Percentiles rank a stretch among this genome's conserved stretches.
Conservation (phyloP, 768 basidiomycete genomes). For the Dioszegia hungarica region DNA sequence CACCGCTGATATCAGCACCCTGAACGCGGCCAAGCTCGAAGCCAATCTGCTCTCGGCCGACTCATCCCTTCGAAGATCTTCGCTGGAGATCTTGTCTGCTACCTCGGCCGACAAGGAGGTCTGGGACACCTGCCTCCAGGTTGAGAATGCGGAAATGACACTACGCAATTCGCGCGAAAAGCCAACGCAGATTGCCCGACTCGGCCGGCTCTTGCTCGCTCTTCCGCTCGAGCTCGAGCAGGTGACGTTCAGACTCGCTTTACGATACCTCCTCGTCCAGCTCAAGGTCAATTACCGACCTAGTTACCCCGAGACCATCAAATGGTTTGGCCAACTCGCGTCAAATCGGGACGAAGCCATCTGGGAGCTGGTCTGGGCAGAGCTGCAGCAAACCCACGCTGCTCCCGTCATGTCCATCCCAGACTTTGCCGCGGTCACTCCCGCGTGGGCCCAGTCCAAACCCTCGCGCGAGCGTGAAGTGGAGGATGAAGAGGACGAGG, state of each 20-base stretch:
- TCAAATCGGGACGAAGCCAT: slow-evolving; percentile 63
- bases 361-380: slow-evolving; percentile 66
- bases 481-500: slow-evolving; percentile 36
- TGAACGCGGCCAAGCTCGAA: slow-evolving; percentile 52
- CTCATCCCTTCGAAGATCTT: slow-evolving; percentile 59
- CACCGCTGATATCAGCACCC: neutral
- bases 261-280: slow-evolving; percentile 56
- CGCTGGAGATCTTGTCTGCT: slow-evolving; percentile 52
- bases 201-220: slow-evolving; percentile 52
- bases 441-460: neutral
- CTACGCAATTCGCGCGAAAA: slow-evolving; percentile 78
- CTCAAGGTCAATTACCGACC: slow-evolving; percentile 90
- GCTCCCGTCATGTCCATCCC: slow-evolving; percentile 13
- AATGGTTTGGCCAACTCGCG: slow-evolving; percentile 58
- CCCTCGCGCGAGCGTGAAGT: neutral
- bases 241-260: neutral
- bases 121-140: slow-evolving; percentile 58
- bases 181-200: slow-evolving; percentile 67
- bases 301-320: slow-evolving; percentile 75
- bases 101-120: slow-evolving; percentile 18
- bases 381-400: slow-evolving; percentile 53
- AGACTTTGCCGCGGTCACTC: slow-evolving; percentile 32
- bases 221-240: slow-evolving; percentile 7
- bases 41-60: slow-evolving; percentile 68
- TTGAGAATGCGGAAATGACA: slow-evolving; percentile 74